Percentiles rank a stretch among this genome's conserved stretches.
phyloP scores from a whole-genome alignment of 306 rosid species.

The Pyrus betulifolia region DNA sequence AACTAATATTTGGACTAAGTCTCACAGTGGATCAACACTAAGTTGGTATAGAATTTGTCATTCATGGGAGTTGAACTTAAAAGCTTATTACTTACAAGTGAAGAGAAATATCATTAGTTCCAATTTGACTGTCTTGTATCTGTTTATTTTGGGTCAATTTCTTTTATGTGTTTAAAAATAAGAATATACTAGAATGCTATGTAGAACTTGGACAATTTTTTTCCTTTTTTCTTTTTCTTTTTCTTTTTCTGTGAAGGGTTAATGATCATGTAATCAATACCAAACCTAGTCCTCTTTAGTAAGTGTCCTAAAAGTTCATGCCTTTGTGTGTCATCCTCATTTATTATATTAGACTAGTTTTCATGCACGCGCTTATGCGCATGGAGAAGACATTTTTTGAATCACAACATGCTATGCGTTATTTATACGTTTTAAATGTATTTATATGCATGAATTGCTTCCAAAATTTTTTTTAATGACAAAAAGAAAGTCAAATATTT shows the following conservation, averaged over 20 bases:
- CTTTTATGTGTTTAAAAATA: neutral
- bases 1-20: neutral
- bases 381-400: too few species aligned
- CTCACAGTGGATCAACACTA: too few species aligned
- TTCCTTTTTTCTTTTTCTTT: neutral
- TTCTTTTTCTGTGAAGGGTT: neutral
- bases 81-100: neutral
- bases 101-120: too few species aligned
- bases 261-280: neutral
- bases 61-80: neutral
- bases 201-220: neutral
- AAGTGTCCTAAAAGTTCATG: neutral
- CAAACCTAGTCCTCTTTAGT: neutral
- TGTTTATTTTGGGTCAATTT: neutral
- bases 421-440: too few species aligned
- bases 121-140: neutral
- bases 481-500: too few species aligned
- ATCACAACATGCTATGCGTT: accelerated
- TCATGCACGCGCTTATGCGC: too few species aligned
- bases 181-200: neutral
- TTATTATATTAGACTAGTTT: neutral
- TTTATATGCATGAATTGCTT: too few species aligned
- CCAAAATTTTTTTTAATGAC: too few species aligned
- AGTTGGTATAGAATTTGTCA: neutral
- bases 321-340: neutral